These are phyloP conservation scores for Collybia nuda DNA, from an alignment of 768 basidiomycete genomes.

Conservation along the genomic window DNA sequence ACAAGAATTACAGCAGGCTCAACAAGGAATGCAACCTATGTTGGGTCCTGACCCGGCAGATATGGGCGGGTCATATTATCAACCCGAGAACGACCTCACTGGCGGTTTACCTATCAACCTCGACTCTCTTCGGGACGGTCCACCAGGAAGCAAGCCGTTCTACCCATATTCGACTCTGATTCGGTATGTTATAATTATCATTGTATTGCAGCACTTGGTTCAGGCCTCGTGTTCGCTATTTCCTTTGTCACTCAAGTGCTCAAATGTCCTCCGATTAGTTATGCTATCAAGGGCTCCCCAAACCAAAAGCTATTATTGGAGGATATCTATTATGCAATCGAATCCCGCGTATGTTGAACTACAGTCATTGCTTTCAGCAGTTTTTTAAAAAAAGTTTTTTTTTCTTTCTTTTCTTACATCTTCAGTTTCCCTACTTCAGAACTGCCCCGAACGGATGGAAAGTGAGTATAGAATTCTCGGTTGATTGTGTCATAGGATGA, in stretches of 20 bases:
- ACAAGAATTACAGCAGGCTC: constrained; percentile 43
- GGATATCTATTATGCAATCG: constrained; percentile 91
- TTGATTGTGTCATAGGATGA: constrained; percentile 1
- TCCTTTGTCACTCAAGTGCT: constrained; percentile 7
- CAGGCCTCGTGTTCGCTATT: constrained; percentile 10
- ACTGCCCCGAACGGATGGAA: constrained; percentile 91
- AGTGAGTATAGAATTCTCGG: constrained; percentile 43
- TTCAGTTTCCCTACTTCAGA: constrained; percentile 86
- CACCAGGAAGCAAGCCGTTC: constrained; percentile 87
- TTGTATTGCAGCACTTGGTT: constrained; percentile 5
- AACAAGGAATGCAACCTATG: constrained; percentile 63
- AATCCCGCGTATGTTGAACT: constrained; percentile 67
- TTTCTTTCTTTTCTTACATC: constrained; percentile 9
- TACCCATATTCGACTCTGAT: constrained; percentile 92
- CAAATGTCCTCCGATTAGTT: constrained; percentile 41
- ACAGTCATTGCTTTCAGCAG: constrained; percentile 2
- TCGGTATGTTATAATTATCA: constrained; percentile 50
- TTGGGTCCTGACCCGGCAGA: constrained; percentile 57
- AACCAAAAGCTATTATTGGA: constrained; percentile 83
- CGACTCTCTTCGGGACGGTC: constrained; percentile 83
- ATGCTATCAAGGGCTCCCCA: constrained; percentile 89
- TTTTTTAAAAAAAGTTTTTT: constrained; percentile 3
- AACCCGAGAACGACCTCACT: constrained; percentile 74
- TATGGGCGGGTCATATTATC: constrained; percentile 69
- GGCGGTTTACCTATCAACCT: constrained; percentile 86